Conservation (phyloP, 352 stramenopile genomes). For the Phytophthora sojae region DNA sequence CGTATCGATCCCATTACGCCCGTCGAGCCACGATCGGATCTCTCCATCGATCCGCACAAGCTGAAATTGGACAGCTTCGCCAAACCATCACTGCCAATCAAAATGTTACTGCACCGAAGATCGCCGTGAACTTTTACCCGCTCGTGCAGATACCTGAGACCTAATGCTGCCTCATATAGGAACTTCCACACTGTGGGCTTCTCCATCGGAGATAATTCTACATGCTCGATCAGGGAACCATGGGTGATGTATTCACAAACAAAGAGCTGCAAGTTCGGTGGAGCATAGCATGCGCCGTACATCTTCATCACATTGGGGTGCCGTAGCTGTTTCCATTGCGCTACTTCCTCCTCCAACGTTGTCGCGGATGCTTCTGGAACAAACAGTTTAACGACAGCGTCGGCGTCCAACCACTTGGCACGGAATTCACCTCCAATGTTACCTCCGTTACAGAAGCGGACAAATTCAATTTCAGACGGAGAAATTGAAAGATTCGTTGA, state of each 20-base stretch:
- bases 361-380: background rate
- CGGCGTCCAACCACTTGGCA: conserved; percentile 27
- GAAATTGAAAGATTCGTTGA: background rate
- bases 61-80: conserved; percentile 46
- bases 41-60: conserved; percentile 8
- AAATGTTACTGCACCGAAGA: conserved; percentile 40
- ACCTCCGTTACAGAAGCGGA: background rate
- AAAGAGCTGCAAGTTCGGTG: conserved; percentile 13
- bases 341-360: conserved; percentile 9
- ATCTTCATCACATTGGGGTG: conserved; percentile 38
- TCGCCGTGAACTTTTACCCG: conserved; percentile 25
- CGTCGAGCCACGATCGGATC: background rate
- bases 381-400: conserved; percentile 19
- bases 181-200: conserved; percentile 8
- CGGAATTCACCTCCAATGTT: conserved; percentile 16
- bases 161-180: conserved; percentile 17
- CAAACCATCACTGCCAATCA: conserved; percentile 27
- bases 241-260: conserved; percentile 21
- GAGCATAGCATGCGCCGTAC: conserved; percentile 19
- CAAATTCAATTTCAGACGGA: conserved; percentile 15
- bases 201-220: background rate
- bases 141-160: conserved; percentile 19
- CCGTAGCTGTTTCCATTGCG: conserved; percentile 15
- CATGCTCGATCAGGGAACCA: conserved; percentile 6
- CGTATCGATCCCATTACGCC: background rate